These are phyloP conservation scores for Trichosporon faecale DNA, from an alignment of 1,284 basidiomycete genomes.

Conservation along the genomic window DNA sequence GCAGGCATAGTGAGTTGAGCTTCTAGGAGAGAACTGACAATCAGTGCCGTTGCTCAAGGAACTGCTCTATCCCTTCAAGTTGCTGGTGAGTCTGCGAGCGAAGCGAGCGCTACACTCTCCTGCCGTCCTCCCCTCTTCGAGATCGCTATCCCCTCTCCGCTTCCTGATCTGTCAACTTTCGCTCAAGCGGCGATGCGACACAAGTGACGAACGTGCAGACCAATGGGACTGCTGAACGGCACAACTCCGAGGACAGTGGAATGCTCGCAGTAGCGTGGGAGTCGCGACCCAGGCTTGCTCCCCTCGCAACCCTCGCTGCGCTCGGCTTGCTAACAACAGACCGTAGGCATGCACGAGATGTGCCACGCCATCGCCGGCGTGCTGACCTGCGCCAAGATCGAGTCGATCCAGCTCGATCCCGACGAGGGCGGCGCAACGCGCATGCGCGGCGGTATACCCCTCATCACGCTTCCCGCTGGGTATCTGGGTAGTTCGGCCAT, in stretches of 20 bases:
- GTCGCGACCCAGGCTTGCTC: no score
- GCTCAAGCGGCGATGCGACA: no score
- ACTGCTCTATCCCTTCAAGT: constrained; percentile 91
- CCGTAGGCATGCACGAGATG: constrained; percentile 87
- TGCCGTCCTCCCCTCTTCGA: no score
- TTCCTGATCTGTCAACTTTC: no score
- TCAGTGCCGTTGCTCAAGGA: constrained; percentile 44
- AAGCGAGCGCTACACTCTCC: neutral
- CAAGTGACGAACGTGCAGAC: no score
- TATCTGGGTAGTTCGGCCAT: constrained; percentile 91
- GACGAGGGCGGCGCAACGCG: constrained; percentile 89
- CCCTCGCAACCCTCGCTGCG: neutral
- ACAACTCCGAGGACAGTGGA: no score
- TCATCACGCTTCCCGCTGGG: constrained; percentile 67
- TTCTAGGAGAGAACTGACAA: neutral
- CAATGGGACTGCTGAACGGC: neutral
- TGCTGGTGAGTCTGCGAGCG: constrained; percentile 50
- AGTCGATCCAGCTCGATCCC: constrained; percentile 64
- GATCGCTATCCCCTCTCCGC: no score
- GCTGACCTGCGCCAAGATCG: constrained; percentile 85
- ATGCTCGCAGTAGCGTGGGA: no score
- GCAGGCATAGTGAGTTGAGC: constrained; percentile 21
- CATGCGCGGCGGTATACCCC: constrained; percentile 88
- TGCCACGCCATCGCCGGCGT: constrained; percentile 70
- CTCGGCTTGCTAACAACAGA: constrained; percentile 56